Evolutionary conservation across 208 protist genomes (phyloP).

Genomic region (Wallacemonas rigidus): DNA sequence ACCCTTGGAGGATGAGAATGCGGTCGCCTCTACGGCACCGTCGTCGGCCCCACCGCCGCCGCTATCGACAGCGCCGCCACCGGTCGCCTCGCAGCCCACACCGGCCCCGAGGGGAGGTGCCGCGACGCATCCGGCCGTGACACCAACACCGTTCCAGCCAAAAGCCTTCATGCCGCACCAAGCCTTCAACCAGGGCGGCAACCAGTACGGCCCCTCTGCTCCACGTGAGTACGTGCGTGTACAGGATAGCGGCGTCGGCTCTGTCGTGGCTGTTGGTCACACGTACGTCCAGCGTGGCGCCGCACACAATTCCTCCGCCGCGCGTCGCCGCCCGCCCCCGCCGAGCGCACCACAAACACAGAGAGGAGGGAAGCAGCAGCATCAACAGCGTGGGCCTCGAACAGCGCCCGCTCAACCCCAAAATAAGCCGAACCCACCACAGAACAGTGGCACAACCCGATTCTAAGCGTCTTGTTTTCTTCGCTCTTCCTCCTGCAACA

Average conservation of each 20-base stretch:
- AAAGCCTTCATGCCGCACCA: constrained; percentile 57
- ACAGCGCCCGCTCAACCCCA: constrained; percentile 8
- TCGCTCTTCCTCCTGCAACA: background rate
- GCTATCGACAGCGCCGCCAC: constrained; percentile 3
- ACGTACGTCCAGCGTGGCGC: constrained; percentile 60
- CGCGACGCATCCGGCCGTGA: constrained; percentile 38
- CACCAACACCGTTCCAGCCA: constrained; percentile 69
- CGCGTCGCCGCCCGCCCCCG: constrained; percentile 19
- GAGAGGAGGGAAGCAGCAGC: constrained; percentile 2
- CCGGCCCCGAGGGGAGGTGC: constrained; percentile 11
- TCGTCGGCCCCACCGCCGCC: background rate
- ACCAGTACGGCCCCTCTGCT: constrained; percentile 22
- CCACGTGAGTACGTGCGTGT: constrained; percentile 85
- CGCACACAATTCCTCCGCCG: constrained; percentile 2
- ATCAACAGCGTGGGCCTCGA: constrained; percentile 15
- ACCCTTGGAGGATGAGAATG: constrained; percentile 14
- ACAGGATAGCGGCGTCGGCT: constrained; percentile 62
- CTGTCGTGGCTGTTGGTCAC: constrained; percentile 68
- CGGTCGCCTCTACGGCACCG: constrained; percentile 2
- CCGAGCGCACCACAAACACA: background rate
- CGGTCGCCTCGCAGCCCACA: constrained; percentile 15
- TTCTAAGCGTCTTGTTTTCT: constrained; percentile 6
- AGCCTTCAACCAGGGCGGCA: background rate
- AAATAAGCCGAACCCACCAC: background rate
- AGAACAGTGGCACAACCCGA: constrained; percentile 13